Evolutionary conservation across 176 grass and related monocot genomes (phyloP).

Genomic region (Hordeum marinum): DNA sequence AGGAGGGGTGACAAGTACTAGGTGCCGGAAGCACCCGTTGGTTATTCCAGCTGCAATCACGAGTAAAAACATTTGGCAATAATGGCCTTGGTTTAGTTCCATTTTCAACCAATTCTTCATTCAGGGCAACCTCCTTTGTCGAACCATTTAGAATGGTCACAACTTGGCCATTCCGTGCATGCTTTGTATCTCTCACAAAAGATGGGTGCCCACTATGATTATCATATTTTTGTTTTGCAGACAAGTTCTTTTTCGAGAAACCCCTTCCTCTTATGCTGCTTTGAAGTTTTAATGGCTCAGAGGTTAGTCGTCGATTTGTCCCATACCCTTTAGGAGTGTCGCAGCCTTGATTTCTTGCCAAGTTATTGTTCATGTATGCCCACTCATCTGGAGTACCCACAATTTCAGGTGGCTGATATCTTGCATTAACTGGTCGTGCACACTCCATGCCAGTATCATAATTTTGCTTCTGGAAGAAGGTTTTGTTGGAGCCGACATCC

Average conservation of each 20-base stretch:
- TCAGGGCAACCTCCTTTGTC: not conserved
- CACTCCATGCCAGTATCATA: conserved; percentile 11
- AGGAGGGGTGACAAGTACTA: not conserved
- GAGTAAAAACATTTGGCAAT: not conserved
- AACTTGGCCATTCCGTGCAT: not conserved
- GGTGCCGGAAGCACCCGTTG: not conserved
- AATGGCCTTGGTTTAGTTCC: not conserved
- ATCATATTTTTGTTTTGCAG: conserved; percentile 14
- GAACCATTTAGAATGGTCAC: not conserved
- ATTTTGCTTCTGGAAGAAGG: not conserved
- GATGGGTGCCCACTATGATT: conserved; percentile 1
- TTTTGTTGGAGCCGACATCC: conserved; percentile 30
- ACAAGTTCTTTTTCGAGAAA: conserved; percentile 19
- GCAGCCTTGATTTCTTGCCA: not conserved
- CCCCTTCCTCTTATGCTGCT: not conserved
- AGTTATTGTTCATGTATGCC: not conserved
- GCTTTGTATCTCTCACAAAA: conserved; percentile 1
- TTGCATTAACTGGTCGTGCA: not conserved
- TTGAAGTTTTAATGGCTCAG: conserved; percentile 13
- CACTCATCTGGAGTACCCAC: conserved; percentile 1
- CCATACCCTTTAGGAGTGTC: not conserved
- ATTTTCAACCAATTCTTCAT: not conserved
- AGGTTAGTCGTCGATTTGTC: not conserved
- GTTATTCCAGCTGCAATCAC: not conserved
- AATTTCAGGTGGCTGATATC: conserved; percentile 6